These are phyloP conservation scores for Nicotiana rustica DNA, from an alignment of 305 asterid species.

Conservation along the genomic window DNA sequence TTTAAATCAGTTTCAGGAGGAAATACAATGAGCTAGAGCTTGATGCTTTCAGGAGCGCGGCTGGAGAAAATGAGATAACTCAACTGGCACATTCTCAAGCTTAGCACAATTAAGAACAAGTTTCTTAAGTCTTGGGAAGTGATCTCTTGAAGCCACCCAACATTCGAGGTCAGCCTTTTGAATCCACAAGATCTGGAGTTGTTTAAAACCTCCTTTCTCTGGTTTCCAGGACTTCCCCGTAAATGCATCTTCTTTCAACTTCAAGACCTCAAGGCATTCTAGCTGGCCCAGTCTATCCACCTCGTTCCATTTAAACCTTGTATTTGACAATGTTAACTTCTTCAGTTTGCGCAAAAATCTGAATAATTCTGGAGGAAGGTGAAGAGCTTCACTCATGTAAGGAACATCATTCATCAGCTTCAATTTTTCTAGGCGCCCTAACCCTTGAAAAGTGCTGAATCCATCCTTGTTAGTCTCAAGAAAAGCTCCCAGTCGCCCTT, in stretches of 20 bases:
- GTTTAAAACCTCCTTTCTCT: slow-evolving; percentile 47
- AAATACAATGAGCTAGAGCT: too few relatives aligned
- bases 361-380: slow-evolving; percentile 46
- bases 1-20: too few relatives aligned
- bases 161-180: slow-evolving; percentile 50
- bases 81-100: slow-evolving; percentile 46
- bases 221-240: slow-evolving; percentile 56
- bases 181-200: slow-evolving; percentile 45
- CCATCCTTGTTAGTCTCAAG: slow-evolving; percentile 40
- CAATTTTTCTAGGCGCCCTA: slow-evolving; percentile 54
- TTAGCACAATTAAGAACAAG: slow-evolving; percentile 48
- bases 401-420: slow-evolving; percentile 52
- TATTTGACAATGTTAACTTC: slow-evolving; percentile 54
- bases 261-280: slow-evolving; percentile 57
- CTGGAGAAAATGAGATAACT: slow-evolving; percentile 40
- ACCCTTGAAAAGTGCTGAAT: slow-evolving; percentile 44
- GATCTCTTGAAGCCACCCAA: slow-evolving; percentile 50
- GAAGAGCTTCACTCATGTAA: slow-evolving; percentile 37
- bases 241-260: slow-evolving; percentile 59
- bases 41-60: too few relatives aligned
- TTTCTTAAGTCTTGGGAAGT: slow-evolving; percentile 53
- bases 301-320: slow-evolving; percentile 55
- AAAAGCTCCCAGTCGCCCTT: slow-evolving; percentile 48
- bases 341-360: slow-evolving; percentile 52
- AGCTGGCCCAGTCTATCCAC: slow-evolving; percentile 52